These are phyloP conservation scores for Cladosporium sp. DNA, from an alignment of 2,329 filamentous ascomycete species.

Conservation along the genomic window DNA sequence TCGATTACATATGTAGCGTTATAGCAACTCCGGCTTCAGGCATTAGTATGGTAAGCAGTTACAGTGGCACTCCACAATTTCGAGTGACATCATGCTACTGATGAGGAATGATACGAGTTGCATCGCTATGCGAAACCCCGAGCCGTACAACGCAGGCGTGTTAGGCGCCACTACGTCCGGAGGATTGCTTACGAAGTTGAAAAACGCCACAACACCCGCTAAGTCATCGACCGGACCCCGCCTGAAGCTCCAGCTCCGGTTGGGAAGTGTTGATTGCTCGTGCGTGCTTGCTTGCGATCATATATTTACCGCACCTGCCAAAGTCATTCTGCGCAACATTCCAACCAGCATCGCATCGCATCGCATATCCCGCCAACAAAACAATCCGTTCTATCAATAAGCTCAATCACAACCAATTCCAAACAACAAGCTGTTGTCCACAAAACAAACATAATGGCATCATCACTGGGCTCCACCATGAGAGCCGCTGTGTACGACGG, in stretches of 20 bases:
- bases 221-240: not conserved
- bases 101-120: too few species aligned
- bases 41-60: too few species aligned
- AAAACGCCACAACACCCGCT: constrained; percentile 1
- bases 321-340: too few species aligned
- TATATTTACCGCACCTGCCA: not conserved
- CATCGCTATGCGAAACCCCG: not conserved
- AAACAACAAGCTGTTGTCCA: not conserved
- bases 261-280: not conserved
- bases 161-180: not conserved
- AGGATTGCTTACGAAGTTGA: not conserved
- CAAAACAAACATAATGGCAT: constrained; percentile 14
- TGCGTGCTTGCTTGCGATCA: not conserved
- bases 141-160: not conserved
- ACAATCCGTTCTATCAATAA: too few species aligned
- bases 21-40: too few species aligned
- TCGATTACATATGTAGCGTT: too few species aligned
- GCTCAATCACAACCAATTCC: too few species aligned
- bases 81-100: too few species aligned
- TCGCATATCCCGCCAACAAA: too few species aligned
- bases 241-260: not conserved
- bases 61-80: too few species aligned
- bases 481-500: constrained; percentile 25
- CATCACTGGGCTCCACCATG: constrained; percentile 25
- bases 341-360: too few species aligned